Evolutionary conservation across 441 rosid species (phyloP).

Genomic region (Bocquillonia castaneifolia): DNA sequence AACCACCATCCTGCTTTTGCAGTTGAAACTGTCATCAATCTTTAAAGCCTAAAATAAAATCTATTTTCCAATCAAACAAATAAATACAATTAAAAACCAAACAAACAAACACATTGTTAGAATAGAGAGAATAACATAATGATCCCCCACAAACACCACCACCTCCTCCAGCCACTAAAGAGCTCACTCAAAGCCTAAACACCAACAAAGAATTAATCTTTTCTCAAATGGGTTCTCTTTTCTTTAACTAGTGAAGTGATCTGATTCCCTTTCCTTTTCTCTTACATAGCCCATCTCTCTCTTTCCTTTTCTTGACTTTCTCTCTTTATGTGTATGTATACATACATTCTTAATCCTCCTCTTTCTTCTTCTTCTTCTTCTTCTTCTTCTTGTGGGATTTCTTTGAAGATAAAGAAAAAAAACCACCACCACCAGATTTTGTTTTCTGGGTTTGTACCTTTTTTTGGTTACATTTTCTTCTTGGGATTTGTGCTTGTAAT

Average conservation of each 20-base stretch:
- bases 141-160: too few species aligned
- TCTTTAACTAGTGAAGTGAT: slow-evolving; percentile 26
- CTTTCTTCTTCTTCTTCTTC: too few species aligned
- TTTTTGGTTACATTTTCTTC: neutral
- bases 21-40: slow-evolving; percentile 26
- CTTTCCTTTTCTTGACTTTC: neutral
- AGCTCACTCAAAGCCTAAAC: neutral
- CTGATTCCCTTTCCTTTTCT: slow-evolving; percentile 12
- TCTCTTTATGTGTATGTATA: neutral
- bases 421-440: neutral
- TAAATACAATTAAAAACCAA: neutral
- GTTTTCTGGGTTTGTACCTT: slow-evolving; percentile 9
- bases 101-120: neutral
- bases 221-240: slow-evolving; percentile 15
- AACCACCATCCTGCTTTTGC: slow-evolving; percentile 25
- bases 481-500: slow-evolving; percentile 20
- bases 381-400: slow-evolving; percentile 7
- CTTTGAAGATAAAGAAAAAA: slow-evolving; percentile 1
- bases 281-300: neutral
- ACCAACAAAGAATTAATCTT: slow-evolving; percentile 7
- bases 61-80: too few species aligned
- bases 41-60: slow-evolving; percentile 17
- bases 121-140: too few species aligned
- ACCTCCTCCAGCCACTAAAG: too few species aligned
- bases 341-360: too few species aligned